These are phyloP conservation scores for Myrica gale DNA, from an alignment of 306 rosid species.

Conservation along the genomic window DNA sequence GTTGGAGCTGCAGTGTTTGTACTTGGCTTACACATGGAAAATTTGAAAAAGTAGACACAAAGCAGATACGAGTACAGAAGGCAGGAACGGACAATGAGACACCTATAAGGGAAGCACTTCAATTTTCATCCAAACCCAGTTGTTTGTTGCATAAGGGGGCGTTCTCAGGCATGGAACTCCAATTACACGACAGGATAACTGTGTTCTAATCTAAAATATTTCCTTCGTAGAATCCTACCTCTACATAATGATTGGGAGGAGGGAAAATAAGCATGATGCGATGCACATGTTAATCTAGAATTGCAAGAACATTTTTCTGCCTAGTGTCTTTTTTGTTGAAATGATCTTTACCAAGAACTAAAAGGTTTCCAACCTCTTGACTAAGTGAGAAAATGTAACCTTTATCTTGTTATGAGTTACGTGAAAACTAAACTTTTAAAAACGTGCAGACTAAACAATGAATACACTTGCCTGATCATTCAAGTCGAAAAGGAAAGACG, in stretches of 20 bases:
- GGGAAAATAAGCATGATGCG: background rate
- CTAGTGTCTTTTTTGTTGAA: background rate
- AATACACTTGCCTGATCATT: conserved; percentile 83
- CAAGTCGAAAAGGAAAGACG: conserved; percentile 95
- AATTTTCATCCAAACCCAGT: background rate
- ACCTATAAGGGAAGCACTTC: background rate
- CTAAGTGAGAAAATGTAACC: background rate
- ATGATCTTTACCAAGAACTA: background rate
- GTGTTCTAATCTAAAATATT: background rate
- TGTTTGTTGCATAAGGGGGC: background rate
- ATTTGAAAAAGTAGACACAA: conserved; percentile 15
- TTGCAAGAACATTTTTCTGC: background rate
- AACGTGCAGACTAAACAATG: background rate
- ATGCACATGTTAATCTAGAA: background rate
- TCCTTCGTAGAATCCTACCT: background rate
- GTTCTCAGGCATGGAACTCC: conserved; percentile 3
- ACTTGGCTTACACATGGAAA: conserved; percentile 14
- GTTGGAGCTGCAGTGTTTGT: conserved; percentile 17
- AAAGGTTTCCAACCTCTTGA: background rate
- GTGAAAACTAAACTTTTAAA: background rate
- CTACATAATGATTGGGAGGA: background rate
- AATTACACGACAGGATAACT: background rate
- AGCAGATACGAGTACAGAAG: conserved; percentile 10
- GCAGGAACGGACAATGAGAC: background rate
- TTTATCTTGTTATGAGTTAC: background rate